A percentile compares a stretch with the other conserved stretches of the same genome.
These are phyloP conservation scores for Xylaria bambusicola DNA, from an alignment of 495 filamentous ascomycete species.

Conservation along the genomic window DNA sequence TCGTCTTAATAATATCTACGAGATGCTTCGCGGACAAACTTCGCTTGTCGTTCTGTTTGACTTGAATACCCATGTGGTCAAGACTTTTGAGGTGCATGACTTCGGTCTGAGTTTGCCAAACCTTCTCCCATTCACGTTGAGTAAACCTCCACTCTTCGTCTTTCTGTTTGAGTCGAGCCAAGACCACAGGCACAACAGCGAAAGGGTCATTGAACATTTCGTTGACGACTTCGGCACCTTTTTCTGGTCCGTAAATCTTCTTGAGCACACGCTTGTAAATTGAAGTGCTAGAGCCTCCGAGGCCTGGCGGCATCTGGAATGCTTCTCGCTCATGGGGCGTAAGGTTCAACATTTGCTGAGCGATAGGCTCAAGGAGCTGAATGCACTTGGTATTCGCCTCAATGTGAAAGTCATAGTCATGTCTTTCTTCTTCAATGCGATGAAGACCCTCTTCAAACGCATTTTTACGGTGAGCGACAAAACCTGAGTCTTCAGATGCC, in stretches of 20 bases:
- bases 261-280: slow-evolving; percentile 96
- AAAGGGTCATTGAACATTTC: slow-evolving; percentile 81
- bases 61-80: slow-evolving; percentile 89
- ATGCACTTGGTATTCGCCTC: slow-evolving; percentile 92
- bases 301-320: slow-evolving; percentile 76
- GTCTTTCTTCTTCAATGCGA: slow-evolving; percentile 94
- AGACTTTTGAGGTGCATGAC: slow-evolving; percentile 91
- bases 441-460: slow-evolving; percentile 89
- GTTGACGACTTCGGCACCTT: slow-evolving; percentile 76
- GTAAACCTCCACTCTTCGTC: slow-evolving; percentile 96
- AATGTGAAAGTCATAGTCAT: slow-evolving; percentile 98
- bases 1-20: slow-evolving; percentile 80
- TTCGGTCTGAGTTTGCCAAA: slow-evolving; percentile 93
- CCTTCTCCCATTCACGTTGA: slow-evolving; percentile 97
- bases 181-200: slow-evolving; percentile 79
- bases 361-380: slow-evolving; percentile 91
- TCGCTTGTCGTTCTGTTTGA: slow-evolving; percentile 83
- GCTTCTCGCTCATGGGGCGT: slow-evolving; percentile 64
- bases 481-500: slow-evolving; percentile 98
- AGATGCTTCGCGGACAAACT: slow-evolving; percentile 85
- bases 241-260: slow-evolving; percentile 93
- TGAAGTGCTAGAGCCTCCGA: slow-evolving; percentile 90
- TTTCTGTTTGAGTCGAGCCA: slow-evolving; percentile 87
- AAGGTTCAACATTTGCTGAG: slow-evolving; percentile 80
- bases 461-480: slow-evolving; percentile 97